Evolutionary conservation across 768 basidiomycete genomes (phyloP), one percentile per base, ranked within the genome.

Genomic region (Lactarius akahatsu): DNA sequence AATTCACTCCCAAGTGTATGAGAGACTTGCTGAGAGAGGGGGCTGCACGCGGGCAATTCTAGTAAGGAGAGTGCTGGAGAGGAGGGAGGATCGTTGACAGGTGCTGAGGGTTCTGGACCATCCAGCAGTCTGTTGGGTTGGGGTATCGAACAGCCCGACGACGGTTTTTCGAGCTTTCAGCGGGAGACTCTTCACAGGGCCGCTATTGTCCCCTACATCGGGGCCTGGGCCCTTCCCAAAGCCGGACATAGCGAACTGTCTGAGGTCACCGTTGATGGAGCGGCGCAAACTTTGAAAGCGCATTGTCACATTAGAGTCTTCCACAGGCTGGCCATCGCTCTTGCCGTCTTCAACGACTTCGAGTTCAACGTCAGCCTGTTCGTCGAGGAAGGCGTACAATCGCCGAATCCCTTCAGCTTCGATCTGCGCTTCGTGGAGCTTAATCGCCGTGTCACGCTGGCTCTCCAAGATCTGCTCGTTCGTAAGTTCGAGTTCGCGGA

Each of bases 401-500:
- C 83, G 83, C 56, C 82, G 81, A 68, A 94, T 91, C 62, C 82
- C 83, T 57, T 89, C 83, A 2, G 87, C 87, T 70, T 92, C 90
- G 65, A 83, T 81, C 70, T 91, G 89, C 11, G 90, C 89, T 4
- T 83, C 82, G n/a, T 83, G 82, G 32, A 92, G 78, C 65, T 87
- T 85, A 45, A 78, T 78, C 6, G 81, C 76, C 0, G 91, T 91
- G 70, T 84, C 82, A 1, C 74, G 75, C 73, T 93, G 91, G 68
- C 89, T 85, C 63, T 81, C 78, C 26, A 85, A 78, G 50, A 94
- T 91, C 63, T 84, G 82, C 8, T 77, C 68, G 70, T 94, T 94
- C 2, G 89, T 84, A 45, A 86, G 82, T 72, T 94, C 90, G 1
- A 94, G 80, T 73, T 94, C 91, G 57, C 82, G 80, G 59, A 94